phyloP scores from a whole-genome alignment of 2,329 filamentous ascomycete species.

The Talaromyces atroroseus region DNA sequence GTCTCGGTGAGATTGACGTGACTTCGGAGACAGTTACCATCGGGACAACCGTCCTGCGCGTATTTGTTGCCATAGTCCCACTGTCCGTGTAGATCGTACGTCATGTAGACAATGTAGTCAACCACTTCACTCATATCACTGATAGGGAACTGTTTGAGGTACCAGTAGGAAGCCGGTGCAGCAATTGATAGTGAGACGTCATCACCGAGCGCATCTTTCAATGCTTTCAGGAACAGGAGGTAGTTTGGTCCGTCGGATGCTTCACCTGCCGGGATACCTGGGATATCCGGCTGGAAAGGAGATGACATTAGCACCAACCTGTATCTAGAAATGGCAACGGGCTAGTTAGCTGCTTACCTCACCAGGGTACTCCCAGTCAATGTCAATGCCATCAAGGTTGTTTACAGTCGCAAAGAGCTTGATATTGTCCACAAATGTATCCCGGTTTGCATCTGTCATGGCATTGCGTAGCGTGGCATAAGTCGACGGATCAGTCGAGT shows the following conservation, averaged over 20 bases:
- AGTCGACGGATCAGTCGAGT: slow-evolving; percentile 34
- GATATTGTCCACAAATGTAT: slow-evolving; percentile 33
- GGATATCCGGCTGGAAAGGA: slow-evolving; percentile 36
- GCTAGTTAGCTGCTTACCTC: too few species aligned
- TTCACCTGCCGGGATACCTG: slow-evolving; percentile 28
- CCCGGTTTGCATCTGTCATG: slow-evolving; percentile 29
- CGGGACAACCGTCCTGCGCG: slow-evolving; percentile 16
- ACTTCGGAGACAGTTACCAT: slow-evolving; percentile 28
- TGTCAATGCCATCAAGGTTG: slow-evolving; percentile 35
- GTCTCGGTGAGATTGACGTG: slow-evolving; percentile 39
- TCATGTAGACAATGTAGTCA: slow-evolving; percentile 36
- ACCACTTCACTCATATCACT: slow-evolving; percentile 21
- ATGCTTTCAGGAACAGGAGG: slow-evolving; percentile 24
- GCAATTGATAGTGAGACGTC: slow-evolving; percentile 17
- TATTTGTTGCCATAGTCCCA: not conserved
- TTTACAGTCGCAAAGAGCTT: slow-evolving; percentile 37
- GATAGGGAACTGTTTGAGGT: slow-evolving; percentile 27
- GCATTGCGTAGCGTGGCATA: slow-evolving; percentile 24
- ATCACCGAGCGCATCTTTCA: slow-evolving; percentile 21
- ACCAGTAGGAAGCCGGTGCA: slow-evolving; percentile 26
- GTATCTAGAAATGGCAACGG: too few species aligned
- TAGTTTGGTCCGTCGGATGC: slow-evolving; percentile 31
- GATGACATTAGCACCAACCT: too few species aligned
- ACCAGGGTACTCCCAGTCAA: slow-evolving; percentile 30
- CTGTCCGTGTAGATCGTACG: slow-evolving; percentile 13